Evolutionary conservation across 164 flowering plant species (phyloP).

Genomic region (Hamamelis virginiana): DNA sequence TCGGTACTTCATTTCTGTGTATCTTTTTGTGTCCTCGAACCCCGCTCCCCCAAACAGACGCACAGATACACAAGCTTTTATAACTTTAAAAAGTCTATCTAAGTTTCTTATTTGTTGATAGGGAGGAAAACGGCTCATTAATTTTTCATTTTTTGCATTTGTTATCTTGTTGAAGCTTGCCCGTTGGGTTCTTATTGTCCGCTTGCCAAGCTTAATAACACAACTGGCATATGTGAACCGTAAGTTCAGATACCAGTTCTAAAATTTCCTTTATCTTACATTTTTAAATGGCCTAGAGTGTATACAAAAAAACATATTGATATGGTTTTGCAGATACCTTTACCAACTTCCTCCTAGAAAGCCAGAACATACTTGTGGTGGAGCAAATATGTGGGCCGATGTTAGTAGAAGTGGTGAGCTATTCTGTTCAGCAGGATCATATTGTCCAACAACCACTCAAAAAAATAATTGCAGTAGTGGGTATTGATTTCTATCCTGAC

Average conservation of each 20-base stretch:
- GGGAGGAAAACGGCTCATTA: not conserved
- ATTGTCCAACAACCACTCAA: slow-evolving; percentile 51
- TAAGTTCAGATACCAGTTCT: slow-evolving; percentile 30
- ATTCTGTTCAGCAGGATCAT: slow-evolving; percentile 67
- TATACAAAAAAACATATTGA: slow-evolving; percentile 1
- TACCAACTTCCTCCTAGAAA: slow-evolving; percentile 60
- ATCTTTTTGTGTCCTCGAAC: not conserved
- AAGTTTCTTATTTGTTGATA: not conserved
- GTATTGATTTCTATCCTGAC: slow-evolving; percentile 28
- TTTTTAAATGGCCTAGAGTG: not conserved
- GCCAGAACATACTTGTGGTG: slow-evolving; percentile 69
- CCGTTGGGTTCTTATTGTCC: slow-evolving; percentile 72
- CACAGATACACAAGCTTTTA: not conserved
- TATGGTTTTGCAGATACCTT: slow-evolving; percentile 39
- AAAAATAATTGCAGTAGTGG: slow-evolving; percentile 42
- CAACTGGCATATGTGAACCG: slow-evolving; percentile 64
- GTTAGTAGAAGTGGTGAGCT: slow-evolving; percentile 43
- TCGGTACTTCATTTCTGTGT: too few species aligned
- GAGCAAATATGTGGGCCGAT: slow-evolving; percentile 68
- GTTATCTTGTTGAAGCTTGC: slow-evolving; percentile 48
- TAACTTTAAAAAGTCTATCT: not conserved
- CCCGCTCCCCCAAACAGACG: not conserved
- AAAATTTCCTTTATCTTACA: not conserved
- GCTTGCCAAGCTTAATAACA: slow-evolving; percentile 37
- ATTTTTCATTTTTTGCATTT: not conserved